Evolutionary conservation across 2,329 filamentous ascomycete genomes (phyloP).

Genomic region (Trichoderma atroviride): DNA sequence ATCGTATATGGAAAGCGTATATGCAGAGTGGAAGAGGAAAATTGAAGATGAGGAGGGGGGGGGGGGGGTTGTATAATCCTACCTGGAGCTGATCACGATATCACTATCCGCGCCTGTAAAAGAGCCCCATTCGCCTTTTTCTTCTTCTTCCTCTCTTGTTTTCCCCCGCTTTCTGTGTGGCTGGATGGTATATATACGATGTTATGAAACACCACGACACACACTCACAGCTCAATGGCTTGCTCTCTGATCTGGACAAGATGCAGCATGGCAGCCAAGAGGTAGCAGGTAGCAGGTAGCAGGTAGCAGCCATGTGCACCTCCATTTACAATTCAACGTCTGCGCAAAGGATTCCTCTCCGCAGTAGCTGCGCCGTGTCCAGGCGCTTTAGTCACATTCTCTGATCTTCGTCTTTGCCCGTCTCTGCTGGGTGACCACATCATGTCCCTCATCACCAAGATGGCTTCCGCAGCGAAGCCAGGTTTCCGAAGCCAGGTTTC

Average conservation of each 20-base stretch:
- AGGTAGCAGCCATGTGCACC: background rate
- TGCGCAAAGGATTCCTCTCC: background rate
- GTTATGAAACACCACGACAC: slow-evolving; percentile 8
- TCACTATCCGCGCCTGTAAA: slow-evolving; percentile 11
- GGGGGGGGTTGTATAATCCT: slow-evolving; percentile 3
- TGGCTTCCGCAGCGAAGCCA: slow-evolving; percentile 17
- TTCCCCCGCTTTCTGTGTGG: slow-evolving; percentile 19
- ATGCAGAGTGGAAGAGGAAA: background rate
- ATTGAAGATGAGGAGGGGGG: background rate
- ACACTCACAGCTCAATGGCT: background rate
- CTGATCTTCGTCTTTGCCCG: slow-evolving; percentile 3
- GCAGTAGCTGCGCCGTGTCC: background rate
- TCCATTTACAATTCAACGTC: background rate
- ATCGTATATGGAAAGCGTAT: background rate
- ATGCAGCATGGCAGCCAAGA: background rate
- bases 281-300: background rate
- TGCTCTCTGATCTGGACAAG: background rate
- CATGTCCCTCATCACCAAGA: background rate
- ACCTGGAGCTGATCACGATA: slow-evolving; percentile 8
- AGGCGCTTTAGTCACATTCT: background rate
- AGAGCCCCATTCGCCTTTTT: background rate
- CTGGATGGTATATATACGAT: slow-evolving; percentile 1
- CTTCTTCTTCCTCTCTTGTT: background rate
- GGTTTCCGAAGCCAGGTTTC: background rate
- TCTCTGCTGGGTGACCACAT: background rate